These are phyloP conservation scores for Hymenoscyphus infarciens DNA, from an alignment of 2,329 filamentous ascomycete genomes.

Conservation along the genomic window DNA sequence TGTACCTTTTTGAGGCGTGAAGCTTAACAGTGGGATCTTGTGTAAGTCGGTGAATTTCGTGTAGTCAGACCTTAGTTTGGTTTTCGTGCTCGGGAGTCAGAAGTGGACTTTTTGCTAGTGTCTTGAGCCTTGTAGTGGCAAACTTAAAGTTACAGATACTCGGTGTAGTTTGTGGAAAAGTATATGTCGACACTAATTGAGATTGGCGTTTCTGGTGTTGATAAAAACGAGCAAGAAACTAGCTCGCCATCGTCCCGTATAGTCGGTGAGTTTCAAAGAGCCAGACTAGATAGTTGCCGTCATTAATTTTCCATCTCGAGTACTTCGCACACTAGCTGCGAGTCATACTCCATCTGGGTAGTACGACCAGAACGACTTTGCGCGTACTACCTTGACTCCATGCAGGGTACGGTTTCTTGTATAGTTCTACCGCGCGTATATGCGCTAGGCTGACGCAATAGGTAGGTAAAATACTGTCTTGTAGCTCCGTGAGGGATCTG, in stretches of 20 bases:
- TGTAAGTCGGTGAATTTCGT: background rate
- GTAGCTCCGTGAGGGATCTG: background rate
- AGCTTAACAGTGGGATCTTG: background rate
- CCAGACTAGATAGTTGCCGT: background rate
- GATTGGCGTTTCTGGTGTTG: background rate
- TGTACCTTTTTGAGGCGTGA: background rate
- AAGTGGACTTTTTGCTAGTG: background rate
- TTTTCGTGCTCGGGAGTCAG: background rate
- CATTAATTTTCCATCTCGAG: slow-evolving; percentile 1
- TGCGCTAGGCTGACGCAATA: background rate
- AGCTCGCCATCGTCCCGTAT: background rate
- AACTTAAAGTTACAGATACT: background rate
- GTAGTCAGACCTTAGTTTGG: background rate
- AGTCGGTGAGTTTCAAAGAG: background rate
- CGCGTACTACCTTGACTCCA: no score
- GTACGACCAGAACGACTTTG: background rate
- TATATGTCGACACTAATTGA: background rate
- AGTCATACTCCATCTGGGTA: background rate
- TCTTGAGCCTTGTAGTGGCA: background rate
- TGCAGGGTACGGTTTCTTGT: background rate
- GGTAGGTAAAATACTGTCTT: background rate
- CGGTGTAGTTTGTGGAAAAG: background rate
- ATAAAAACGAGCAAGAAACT: background rate
- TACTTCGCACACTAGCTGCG: background rate
- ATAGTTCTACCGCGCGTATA: background rate